phyloP scores from a whole-genome alignment of 345 rosid species.

The Euphorbia lathyris region DNA sequence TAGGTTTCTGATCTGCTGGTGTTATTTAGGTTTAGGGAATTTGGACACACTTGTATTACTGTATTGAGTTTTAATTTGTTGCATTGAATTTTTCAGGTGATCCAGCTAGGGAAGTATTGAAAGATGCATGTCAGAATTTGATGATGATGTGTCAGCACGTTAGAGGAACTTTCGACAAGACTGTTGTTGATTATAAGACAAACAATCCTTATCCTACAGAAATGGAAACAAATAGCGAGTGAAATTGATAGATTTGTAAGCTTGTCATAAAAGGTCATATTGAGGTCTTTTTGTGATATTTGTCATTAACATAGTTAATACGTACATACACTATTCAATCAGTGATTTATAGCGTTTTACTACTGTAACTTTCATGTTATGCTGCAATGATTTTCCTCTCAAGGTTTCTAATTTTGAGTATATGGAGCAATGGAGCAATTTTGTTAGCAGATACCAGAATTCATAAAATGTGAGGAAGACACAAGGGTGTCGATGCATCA shows the following conservation, averaged over 20 bases:
- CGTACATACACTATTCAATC: neutral
- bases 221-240: slow-evolving; percentile 16
- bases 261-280: neutral
- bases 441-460: no score
- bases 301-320: neutral
- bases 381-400: neutral
- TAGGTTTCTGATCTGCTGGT: neutral
- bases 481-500: no score
- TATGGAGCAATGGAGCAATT: no score
- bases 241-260: neutral
- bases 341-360: neutral
- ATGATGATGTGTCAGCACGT: slow-evolving; percentile 76
- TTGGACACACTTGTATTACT: neutral
- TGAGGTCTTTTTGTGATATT: neutral
- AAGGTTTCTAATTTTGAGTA: no score
- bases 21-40: neutral
- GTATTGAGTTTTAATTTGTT: slow-evolving; percentile 1
- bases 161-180: slow-evolving; percentile 60
- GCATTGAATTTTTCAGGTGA: slow-evolving; percentile 47
- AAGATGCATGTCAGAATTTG: slow-evolving; percentile 77
- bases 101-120: slow-evolving; percentile 76
- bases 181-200: slow-evolving; percentile 34
- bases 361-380: neutral
- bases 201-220: slow-evolving; percentile 16
- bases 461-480: no score